Percentiles rank a stretch among this genome's conserved stretches.
These are phyloP conservation scores for Trichoderma koningii DNA, from an alignment of 2,329 filamentous ascomycete genomes.

Conservation along the genomic window DNA sequence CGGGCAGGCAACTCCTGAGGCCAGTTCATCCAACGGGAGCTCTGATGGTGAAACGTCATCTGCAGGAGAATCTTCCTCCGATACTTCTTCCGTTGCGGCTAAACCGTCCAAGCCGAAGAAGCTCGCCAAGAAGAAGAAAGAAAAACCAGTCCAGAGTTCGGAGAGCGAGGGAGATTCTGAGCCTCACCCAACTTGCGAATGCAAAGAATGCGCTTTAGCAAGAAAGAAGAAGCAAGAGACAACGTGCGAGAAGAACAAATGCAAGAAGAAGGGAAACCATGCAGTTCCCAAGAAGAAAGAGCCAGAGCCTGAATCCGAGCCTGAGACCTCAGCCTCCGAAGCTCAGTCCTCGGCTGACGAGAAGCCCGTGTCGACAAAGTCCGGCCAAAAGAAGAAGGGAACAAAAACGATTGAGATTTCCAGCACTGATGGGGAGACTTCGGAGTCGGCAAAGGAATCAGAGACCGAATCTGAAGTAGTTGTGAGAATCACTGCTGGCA, in stretches of 20 bases:
- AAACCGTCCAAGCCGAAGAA: slow-evolving; percentile 28
- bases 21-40: slow-evolving; percentile 12
- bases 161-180: slow-evolving; percentile 40
- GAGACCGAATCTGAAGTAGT: slow-evolving; percentile 15
- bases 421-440: slow-evolving; percentile 25
- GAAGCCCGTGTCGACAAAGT: slow-evolving; percentile 19
- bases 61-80: slow-evolving; percentile 30
- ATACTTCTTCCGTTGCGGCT: slow-evolving; percentile 33
- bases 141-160: slow-evolving; percentile 29
- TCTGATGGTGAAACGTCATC: slow-evolving; percentile 22
- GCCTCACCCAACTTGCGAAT: slow-evolving; percentile 40
- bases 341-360: slow-evolving; percentile 26
- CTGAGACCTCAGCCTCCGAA: slow-evolving; percentile 31
- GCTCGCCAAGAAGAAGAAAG: slow-evolving; percentile 30
- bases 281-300: slow-evolving; percentile 27
- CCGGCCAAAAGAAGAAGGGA: slow-evolving; percentile 16
- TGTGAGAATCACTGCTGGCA: not conserved
- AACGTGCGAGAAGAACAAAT: slow-evolving; percentile 28
- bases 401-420: slow-evolving; percentile 19
- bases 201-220: slow-evolving; percentile 32
- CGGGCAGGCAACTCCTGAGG: slow-evolving; percentile 26
- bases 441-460: slow-evolving; percentile 22
- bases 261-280: slow-evolving; percentile 35
- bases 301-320: slow-evolving; percentile 21
- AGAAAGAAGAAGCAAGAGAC: slow-evolving; percentile 24